A percentile compares a stretch with the other conserved stretches of the same genome.
Conservation (phyloP, 179 eudicot species). For the Dionaea muscipula region DNA sequence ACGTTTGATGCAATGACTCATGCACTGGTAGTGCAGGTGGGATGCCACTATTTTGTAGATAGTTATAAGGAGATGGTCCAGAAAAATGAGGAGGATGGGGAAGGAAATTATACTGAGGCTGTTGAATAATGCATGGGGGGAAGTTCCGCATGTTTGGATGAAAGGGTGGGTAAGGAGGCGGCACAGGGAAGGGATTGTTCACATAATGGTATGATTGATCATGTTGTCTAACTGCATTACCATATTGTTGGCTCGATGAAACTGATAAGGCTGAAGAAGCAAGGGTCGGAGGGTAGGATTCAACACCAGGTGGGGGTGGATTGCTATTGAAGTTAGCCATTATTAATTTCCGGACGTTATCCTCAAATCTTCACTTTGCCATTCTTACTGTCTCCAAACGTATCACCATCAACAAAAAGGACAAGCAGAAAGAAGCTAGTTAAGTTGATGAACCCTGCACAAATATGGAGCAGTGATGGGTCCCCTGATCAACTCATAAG, state of each 20-base stretch:
- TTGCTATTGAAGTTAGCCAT: conserved; percentile 48
- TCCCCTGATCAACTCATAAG: too few relatives aligned
- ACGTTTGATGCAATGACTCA: conserved; percentile 26
- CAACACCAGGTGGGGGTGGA: conserved; percentile 71
- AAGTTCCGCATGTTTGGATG: conserved; percentile 23
- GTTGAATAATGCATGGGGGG: conserved; percentile 23
- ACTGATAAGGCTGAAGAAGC: conserved; percentile 10
- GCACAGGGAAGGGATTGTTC: conserved; percentile 20
- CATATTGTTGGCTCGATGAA: conserved; percentile 30
- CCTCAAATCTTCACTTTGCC: background rate
- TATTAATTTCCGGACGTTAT: background rate
- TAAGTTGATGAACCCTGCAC: background rate
- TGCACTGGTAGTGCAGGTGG: conserved; percentile 20
- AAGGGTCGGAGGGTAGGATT: conserved; percentile 12
- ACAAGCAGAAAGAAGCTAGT: background rate
- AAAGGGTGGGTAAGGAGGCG: conserved; percentile 22
- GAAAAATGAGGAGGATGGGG: conserved; percentile 29
- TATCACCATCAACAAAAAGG: background rate
- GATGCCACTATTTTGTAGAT: conserved; percentile 20
- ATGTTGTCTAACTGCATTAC: conserved; percentile 19
- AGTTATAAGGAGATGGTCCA: conserved; percentile 22
- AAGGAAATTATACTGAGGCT: conserved; percentile 21
- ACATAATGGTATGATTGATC: conserved; percentile 25
- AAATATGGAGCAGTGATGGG: background rate
- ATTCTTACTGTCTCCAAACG: background rate